A percentile compares a stretch with the other conserved stretches of the same genome.
Conservation (phyloP, 768 basidiomycete genomes). For the Inosperma sp. region DNA sequence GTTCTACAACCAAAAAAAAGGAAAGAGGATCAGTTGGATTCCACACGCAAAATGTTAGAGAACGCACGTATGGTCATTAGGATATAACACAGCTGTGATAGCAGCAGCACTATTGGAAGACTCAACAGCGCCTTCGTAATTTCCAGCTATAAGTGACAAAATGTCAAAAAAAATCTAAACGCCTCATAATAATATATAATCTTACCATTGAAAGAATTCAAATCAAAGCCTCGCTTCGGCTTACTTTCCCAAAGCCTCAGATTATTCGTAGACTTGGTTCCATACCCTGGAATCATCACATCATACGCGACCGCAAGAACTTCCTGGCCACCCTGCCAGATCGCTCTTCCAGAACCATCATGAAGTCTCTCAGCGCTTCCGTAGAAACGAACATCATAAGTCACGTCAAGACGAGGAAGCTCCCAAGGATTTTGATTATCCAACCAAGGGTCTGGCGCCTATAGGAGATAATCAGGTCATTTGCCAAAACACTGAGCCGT, state of each 20-base stretch:
- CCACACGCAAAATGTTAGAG: constrained; percentile 6
- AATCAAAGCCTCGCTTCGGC: constrained; percentile 86
- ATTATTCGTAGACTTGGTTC: constrained; percentile 86
- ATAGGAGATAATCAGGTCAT: constrained; percentile 9
- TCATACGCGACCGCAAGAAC: constrained; percentile 93
- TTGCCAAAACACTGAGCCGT: background rate
- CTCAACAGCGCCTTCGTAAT: constrained; percentile 88
- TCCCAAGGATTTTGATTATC: constrained; percentile 88
- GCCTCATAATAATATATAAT: background rate
- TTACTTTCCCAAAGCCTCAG: constrained; percentile 80
- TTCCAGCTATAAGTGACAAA: constrained; percentile 55
- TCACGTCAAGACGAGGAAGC: constrained; percentile 79
- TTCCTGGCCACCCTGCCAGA: constrained; percentile 89
- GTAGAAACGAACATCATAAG: constrained; percentile 84
- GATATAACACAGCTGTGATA: constrained; percentile 94
- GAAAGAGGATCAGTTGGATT: constrained; percentile 7
- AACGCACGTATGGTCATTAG: constrained; percentile 81
- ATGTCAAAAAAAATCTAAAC: background rate
- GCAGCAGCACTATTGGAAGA: constrained; percentile 87
- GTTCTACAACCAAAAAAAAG: too few species aligned
- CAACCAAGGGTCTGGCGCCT: constrained; percentile 90
- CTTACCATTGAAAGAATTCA: constrained; percentile 91
- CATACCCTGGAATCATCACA: constrained; percentile 87
- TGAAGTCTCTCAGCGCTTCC: constrained; percentile 68
- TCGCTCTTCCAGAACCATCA: constrained; percentile 55